These are phyloP conservation scores for Sclerotinia glacialis DNA, from an alignment of 2,329 filamentous ascomycete genomes.

Conservation along the genomic window DNA sequence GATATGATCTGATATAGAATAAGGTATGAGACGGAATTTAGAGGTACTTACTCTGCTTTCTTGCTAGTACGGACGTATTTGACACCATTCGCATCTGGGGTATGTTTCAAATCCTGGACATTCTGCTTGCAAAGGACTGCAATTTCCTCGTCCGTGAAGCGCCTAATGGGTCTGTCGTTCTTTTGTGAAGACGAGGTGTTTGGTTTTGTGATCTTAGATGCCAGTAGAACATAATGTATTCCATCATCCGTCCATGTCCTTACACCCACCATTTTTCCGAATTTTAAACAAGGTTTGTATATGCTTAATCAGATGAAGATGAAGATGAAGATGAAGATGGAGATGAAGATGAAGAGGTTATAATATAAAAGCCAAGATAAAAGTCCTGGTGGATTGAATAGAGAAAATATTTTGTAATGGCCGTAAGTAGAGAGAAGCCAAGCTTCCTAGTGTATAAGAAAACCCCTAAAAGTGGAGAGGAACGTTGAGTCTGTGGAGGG, in stretches of 20 bases:
- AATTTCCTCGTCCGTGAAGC: background rate
- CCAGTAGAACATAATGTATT: background rate
- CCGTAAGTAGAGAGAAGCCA: no score
- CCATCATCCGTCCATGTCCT: constrained; percentile 11
- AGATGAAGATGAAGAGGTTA: no score
- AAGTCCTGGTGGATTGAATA: no score
- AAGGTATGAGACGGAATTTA: background rate
- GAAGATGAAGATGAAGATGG: no score
- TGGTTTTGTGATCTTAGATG: background rate
- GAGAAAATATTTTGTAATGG: no score
- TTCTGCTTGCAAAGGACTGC: background rate
- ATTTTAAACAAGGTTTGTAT: no score
- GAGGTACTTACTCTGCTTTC: background rate
- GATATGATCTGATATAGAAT: background rate
- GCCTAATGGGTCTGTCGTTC: background rate
- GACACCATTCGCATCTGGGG: background rate
- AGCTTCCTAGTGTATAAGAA: no score
- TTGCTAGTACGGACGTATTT: background rate
- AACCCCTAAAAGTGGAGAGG: no score
- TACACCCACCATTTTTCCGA: constrained; percentile 1
- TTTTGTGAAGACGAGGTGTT: no score
- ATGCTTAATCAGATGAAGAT: background rate
- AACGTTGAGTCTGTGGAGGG: no score
- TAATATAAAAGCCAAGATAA: no score
- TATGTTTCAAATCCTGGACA: background rate